Evolutionary conservation across 163 green algal species (phyloP).

Genomic region (Chloromonas sp.): DNA sequence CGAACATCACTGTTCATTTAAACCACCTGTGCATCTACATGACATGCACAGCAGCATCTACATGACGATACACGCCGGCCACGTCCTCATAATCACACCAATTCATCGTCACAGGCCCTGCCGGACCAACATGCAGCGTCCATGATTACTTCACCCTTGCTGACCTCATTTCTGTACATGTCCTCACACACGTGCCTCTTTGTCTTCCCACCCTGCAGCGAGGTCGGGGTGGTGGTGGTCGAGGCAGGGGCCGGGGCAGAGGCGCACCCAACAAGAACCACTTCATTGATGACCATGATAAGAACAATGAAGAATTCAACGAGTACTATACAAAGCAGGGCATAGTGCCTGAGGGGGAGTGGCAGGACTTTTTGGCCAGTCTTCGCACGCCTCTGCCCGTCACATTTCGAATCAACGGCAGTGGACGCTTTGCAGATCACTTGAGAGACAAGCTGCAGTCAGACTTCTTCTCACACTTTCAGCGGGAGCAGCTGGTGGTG

Average conservation of each 20-base stretch:
- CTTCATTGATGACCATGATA: constrained; percentile 7
- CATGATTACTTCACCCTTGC: too few relatives aligned
- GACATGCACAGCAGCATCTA: too few relatives aligned
- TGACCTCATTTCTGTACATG: too few relatives aligned
- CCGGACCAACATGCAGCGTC: too few relatives aligned
- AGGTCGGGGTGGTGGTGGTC: background rate
- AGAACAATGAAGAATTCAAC: constrained; percentile 72
- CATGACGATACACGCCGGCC: too few relatives aligned
- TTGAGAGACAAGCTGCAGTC: constrained; percentile 74
- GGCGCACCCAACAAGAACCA: background rate
- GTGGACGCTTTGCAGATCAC: constrained; percentile 72
- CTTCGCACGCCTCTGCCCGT: constrained; percentile 79
- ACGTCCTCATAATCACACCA: too few relatives aligned
- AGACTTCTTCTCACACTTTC: constrained; percentile 70
- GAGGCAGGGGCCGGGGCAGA: background rate
- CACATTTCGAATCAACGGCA: constrained; percentile 97
- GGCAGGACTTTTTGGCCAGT: constrained; percentile 76
- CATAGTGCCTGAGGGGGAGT: constrained; percentile 79
- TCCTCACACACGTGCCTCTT: too few relatives aligned
- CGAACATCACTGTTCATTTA: too few relatives aligned
- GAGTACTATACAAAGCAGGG: constrained; percentile 86
- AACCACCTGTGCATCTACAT: too few relatives aligned
- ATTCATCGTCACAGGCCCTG: too few relatives aligned
- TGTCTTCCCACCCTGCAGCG: background rate
- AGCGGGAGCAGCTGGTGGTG: constrained; percentile 38